phyloP scores from a whole-genome alignment of 2,329 filamentous ascomycete genomes.

The Cytospora chrysosperma region DNA sequence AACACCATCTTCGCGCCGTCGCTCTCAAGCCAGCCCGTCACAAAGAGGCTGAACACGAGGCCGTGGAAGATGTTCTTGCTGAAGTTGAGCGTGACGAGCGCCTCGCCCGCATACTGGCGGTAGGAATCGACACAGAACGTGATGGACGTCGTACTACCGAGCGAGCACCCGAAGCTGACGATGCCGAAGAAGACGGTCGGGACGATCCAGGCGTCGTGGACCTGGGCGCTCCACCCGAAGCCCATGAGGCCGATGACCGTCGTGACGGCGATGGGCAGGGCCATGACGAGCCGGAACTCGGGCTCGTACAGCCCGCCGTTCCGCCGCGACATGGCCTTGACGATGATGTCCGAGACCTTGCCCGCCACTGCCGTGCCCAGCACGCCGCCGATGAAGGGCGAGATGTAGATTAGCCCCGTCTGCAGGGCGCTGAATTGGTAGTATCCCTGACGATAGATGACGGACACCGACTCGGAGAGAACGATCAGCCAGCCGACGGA shows the following conservation, averaged over 20 bases:
- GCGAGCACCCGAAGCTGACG: slow-evolving; percentile 85
- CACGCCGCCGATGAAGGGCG: slow-evolving; percentile 83
- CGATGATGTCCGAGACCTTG: slow-evolving; percentile 80
- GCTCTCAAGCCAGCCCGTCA: slow-evolving; percentile 75
- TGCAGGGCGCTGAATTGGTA: slow-evolving; percentile 83
- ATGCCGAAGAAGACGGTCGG: slow-evolving; percentile 92
- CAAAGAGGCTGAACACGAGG: slow-evolving; percentile 83
- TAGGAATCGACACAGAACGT: slow-evolving; percentile 95
- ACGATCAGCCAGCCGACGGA: slow-evolving; percentile 96
- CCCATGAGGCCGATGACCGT: slow-evolving; percentile 89
- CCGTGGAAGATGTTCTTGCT: slow-evolving; percentile 93
- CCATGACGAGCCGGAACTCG: slow-evolving; percentile 90
- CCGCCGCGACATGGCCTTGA: slow-evolving; percentile 74
- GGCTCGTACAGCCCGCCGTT: slow-evolving; percentile 96
- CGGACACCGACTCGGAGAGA: slow-evolving; percentile 80
- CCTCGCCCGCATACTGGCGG: slow-evolving; percentile 88
- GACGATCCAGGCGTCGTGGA: slow-evolving; percentile 79
- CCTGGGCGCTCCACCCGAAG: slow-evolving; percentile 87
- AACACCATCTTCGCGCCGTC: slow-evolving; percentile 79
- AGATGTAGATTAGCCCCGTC: slow-evolving; percentile 84
- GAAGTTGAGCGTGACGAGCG: slow-evolving; percentile 91
- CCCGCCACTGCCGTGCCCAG: slow-evolving; percentile 91
- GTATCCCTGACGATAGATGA: slow-evolving; percentile 69
- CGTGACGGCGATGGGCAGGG: slow-evolving; percentile 70
- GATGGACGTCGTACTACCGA: slow-evolving; percentile 88